Evolutionary conservation across 129 eudicot genomes (phyloP), one percentile per base, ranked within the genome.

Genomic region (Ambrosia artemisiifolia): DNA sequence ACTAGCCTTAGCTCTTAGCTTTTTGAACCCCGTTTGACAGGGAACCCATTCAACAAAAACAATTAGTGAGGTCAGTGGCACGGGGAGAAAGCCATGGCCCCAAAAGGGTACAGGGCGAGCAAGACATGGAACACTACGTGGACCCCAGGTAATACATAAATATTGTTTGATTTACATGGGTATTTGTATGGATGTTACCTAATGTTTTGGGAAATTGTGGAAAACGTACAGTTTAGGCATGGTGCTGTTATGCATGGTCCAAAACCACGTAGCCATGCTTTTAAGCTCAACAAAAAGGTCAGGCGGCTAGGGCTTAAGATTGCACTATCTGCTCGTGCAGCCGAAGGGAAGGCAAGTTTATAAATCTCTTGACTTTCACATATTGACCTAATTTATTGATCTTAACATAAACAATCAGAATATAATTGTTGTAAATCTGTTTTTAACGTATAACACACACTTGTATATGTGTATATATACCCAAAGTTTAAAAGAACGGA

Each of bases 21-120:
- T 40, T 40, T 10, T 32, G 43, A 38, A 8, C 48, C 43, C 57
- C 70, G 14, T 49, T 73, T 28, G 20, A 66, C 85, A 91, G 97
- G 97, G 97, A 59, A 91, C 96, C 43, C 98, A 90, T 87, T 93
- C 98, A 51, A 90, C 98, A 11, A 93, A 90, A 90, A 90, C 93
- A 49, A 79, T 89, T 36, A 89, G 98, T 79, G 96, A 93, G 81
- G 98, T 93, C 8, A 90, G 96, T 78, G 96, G 98, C 69, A 89
- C 96, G 2, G 98, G 98, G 62, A 85, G 84, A 81, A 93, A 93
- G 82, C 98, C 98, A 46, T 89, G 89, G 89, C 78, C 34, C 20
- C 98, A 93, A 79, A 93, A 93, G 87, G 96, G 95, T 51, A 85
- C 96, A 38, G 98, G 98, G 64, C 85, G 85, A 80, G 96, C 98